These are phyloP conservation scores for Thecaphora thlaspeos DNA, from an alignment of 1,284 basidiomycete genomes.

Conservation along the genomic window DNA sequence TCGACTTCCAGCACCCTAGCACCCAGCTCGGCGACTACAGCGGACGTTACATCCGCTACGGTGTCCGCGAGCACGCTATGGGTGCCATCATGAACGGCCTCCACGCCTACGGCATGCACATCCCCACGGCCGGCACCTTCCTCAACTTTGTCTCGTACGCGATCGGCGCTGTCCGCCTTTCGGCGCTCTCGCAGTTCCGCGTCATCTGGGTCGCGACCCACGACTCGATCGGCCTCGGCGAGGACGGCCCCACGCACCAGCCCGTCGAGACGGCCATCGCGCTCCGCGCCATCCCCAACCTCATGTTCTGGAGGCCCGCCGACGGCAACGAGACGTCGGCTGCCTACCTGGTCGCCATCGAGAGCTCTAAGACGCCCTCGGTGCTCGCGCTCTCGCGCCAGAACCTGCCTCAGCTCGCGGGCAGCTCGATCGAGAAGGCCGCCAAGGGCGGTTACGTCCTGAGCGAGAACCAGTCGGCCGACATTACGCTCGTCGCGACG, in stretches of 20 bases:
- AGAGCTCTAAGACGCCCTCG: constrained; percentile 74
- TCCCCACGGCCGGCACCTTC: constrained; percentile 65
- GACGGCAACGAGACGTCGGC: constrained; percentile 94
- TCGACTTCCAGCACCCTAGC: constrained; percentile 84
- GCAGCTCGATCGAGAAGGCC: constrained; percentile 80
- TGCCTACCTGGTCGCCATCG: constrained; percentile 77
- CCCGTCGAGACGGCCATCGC: constrained; percentile 84
- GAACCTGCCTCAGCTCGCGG: constrained; percentile 88
- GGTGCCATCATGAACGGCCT: constrained; percentile 90
- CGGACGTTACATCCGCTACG: constrained; percentile 89
- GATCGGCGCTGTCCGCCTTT: constrained; percentile 84
- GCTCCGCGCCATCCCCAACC: constrained; percentile 84
- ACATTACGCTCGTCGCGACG: constrained; percentile 81
- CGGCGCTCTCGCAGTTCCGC: constrained; percentile 82
- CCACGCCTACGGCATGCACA: constrained; percentile 77
- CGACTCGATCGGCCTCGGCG: constrained; percentile 62
- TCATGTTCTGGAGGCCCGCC: constrained; percentile 70
- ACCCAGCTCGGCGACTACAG: constrained; percentile 80
- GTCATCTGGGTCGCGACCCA: constrained; percentile 85
- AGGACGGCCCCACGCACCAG: constrained; percentile 95
- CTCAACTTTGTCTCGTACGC: constrained; percentile 91
- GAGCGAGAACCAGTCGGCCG: constrained; percentile 71
- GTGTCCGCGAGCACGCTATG: constrained; percentile 97
- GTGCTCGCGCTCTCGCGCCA: constrained; percentile 80
- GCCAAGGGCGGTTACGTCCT: constrained; percentile 84